phyloP scores from a whole-genome alignment of 345 rosid species.

The Lepidium aucheri region DNA sequence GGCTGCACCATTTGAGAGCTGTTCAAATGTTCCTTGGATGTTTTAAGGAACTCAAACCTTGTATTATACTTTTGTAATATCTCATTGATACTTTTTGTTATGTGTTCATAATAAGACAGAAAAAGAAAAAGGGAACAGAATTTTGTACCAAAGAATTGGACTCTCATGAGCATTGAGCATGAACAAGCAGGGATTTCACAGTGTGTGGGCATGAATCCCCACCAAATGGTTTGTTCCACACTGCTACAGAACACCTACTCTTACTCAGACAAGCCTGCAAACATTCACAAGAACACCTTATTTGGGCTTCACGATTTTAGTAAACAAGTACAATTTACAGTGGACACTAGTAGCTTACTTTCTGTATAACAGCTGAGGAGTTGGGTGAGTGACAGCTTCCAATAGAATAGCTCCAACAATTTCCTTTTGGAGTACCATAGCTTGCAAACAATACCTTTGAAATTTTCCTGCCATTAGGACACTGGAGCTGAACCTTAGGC shows the following conservation, averaged over 20 bases:
- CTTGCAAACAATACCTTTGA: conserved; percentile 43
- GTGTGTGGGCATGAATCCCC: conserved; percentile 46
- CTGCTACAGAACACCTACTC: conserved; percentile 37
- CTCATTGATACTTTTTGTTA: conserved; percentile 1
- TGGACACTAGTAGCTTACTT: conserved; percentile 30
- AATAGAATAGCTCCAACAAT: conserved; percentile 32
- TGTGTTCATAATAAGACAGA: background rate
- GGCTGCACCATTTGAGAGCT: background rate
- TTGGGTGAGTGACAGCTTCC: conserved; percentile 44
- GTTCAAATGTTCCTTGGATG: background rate
- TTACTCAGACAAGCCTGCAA: conserved; percentile 47
- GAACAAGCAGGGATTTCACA: conserved; percentile 46
- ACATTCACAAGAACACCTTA: background rate
- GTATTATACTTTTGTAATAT: conserved; percentile 6
- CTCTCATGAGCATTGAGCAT: conserved; percentile 41
- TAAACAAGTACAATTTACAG: background rate
- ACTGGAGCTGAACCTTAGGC: conserved; percentile 32
- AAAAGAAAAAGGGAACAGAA: background rate
- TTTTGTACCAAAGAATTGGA: background rate
- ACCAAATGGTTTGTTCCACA: conserved; percentile 32
- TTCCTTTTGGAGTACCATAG: conserved; percentile 49
- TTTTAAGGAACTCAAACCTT: background rate
- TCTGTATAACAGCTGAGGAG: conserved; percentile 32
- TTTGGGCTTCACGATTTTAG: background rate
- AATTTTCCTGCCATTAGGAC: conserved; percentile 30